Evolutionary conservation across 768 basidiomycete species (phyloP).

Genomic region (Agrocybe pediades): DNA sequence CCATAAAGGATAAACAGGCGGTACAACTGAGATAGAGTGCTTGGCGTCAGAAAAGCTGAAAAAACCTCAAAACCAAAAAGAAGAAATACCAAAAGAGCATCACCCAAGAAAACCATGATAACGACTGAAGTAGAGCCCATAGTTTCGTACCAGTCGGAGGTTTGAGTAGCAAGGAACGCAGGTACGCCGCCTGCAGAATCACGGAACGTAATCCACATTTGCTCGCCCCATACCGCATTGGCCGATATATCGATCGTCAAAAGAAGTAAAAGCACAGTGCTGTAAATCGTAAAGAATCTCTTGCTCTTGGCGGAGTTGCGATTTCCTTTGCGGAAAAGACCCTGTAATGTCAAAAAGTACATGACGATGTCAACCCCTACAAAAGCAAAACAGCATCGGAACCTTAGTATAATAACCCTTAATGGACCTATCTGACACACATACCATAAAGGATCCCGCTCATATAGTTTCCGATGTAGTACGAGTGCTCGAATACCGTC

Average conservation of each 20-base stretch:
- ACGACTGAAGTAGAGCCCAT: constrained; percentile 28
- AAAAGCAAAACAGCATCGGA: constrained; percentile 7
- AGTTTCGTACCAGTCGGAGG: constrained; percentile 33
- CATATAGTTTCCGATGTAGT: constrained; percentile 32
- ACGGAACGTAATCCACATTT: constrained; percentile 33
- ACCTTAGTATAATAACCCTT: neutral
- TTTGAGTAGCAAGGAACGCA: constrained; percentile 24
- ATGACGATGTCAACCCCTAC: constrained; percentile 29
- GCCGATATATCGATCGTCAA: constrained; percentile 29
- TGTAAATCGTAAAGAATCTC: constrained; percentile 27
- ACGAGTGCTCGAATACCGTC: constrained; percentile 28
- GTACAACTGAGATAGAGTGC: constrained; percentile 22
- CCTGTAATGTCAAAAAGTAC: constrained; percentile 26
- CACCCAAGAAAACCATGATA: constrained; percentile 31
- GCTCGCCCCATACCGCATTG: constrained; percentile 32
- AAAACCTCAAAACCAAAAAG: neutral
- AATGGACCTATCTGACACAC: constrained; percentile 4
- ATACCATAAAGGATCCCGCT: constrained; percentile 33
- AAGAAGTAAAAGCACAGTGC: constrained; percentile 27
- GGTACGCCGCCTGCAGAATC: constrained; percentile 26
- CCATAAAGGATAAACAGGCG: constrained; percentile 32
- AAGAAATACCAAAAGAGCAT: constrained; percentile 28
- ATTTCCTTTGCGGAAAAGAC: constrained; percentile 21
- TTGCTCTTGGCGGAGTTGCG: constrained; percentile 20
- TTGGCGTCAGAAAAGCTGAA: neutral